Evolutionary conservation across 2,329 filamentous ascomycete genomes (phyloP).

Genomic region (Fusarium heterosporum): DNA sequence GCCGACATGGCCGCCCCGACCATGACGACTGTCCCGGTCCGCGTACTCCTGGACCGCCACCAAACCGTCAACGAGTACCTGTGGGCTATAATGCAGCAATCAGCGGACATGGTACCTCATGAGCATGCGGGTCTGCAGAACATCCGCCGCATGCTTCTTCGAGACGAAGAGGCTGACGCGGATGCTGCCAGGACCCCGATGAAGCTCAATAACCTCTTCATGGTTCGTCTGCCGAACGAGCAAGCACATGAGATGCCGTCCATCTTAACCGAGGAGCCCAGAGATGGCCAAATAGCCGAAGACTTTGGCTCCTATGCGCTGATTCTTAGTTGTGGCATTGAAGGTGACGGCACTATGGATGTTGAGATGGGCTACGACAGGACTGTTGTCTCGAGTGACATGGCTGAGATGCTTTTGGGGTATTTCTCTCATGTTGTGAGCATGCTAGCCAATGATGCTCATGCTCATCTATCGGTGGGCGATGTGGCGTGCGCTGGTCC

Average conservation of each 20-base stretch:
- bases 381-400: slow-evolving; percentile 10
- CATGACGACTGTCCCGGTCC: slow-evolving; percentile 12
- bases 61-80: slow-evolving; percentile 17
- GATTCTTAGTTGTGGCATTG: slow-evolving; percentile 16
- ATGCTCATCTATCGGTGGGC: slow-evolving; percentile 15
- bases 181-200: slow-evolving; percentile 11
- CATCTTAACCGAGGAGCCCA: slow-evolving; percentile 15
- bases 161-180: slow-evolving; percentile 6
- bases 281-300: slow-evolving; percentile 15
- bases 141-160: slow-evolving; percentile 13
- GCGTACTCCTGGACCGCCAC: slow-evolving; percentile 14
- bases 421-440: slow-evolving; percentile 13
- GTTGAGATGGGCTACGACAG: slow-evolving; percentile 17
- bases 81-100: slow-evolving; percentile 13
- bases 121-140: slow-evolving; percentile 14
- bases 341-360: slow-evolving; percentile 12
- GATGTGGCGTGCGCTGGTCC: slow-evolving; percentile 12
- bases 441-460: slow-evolving; percentile 12
- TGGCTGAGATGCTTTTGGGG: slow-evolving; percentile 17
- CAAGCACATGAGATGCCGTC: slow-evolving; percentile 14
- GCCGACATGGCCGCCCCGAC: slow-evolving; percentile 13
- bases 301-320: slow-evolving; percentile 15
- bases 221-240: slow-evolving; percentile 16
- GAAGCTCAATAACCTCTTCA: slow-evolving; percentile 17
- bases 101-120: slow-evolving; percentile 16